Evolutionary conservation across 352 stramenopile species (phyloP), one percentile per base, ranked within the genome.

Genomic region (Globisporangium heterothallicum): DNA sequence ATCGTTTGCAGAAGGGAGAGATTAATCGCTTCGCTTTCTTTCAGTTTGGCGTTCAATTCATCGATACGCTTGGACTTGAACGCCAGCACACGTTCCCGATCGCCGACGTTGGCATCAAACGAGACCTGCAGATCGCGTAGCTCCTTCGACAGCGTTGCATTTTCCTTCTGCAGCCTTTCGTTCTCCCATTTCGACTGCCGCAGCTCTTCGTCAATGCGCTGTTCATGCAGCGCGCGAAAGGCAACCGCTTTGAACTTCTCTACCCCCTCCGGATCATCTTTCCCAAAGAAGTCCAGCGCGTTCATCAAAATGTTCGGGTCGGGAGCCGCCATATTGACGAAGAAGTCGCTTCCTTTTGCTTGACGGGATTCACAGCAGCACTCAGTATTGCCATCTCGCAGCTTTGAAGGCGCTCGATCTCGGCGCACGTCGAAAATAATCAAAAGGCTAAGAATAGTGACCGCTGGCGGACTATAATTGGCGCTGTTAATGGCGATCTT

Each of bases 51-150:
- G n/a, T 74, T 51, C 0, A 86, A 48, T 34, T 86, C 74, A 22
- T 88, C 72, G 10, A 86, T 78, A 2, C 73, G 68, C 43, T 86
- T 88, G 1, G 74, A 69, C 34, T 85, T 86, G 56, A 84, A 85
- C 7, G 74, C 63, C 27, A 88, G 32, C 21, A 86, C 74, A 19
- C 78, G 72, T 58, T 86, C 74, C 10, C 78, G 78, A 54, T 88
- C 78, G 4, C 83, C 70, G 35, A 88, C 83, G 42, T 84, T 84
- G 14, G 53, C 53, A 1, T 68, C 63, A 34, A 86, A 74, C 2
- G 64, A 68, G 2, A 45, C 19, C 47, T 78, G 64, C 18, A 84
- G 58, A 7, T 75, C 70, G 16, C 70, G 46, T 2, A 88, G 41
- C 9, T 80, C 51, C n/a, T 48, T 56, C 0, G 49, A 44, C n/a